Conservation (phyloP, 345 rosid genomes). For the Odontarrhena argentea region DNA sequence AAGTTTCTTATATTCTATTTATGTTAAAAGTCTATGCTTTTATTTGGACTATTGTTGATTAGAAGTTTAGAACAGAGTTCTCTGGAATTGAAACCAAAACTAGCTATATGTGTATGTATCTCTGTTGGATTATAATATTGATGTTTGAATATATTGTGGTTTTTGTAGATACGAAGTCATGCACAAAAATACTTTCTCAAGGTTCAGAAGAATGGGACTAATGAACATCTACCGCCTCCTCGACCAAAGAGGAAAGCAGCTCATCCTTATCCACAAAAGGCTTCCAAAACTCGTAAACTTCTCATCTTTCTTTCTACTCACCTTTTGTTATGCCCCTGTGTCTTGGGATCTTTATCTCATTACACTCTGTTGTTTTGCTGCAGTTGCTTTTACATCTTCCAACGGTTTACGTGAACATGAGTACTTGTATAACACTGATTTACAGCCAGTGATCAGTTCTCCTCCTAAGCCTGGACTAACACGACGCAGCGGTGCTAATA, state of each 20-base stretch:
- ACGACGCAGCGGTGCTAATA: background rate
- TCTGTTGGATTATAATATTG: constrained; percentile 19
- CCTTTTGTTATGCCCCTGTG: background rate
- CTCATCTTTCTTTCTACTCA: background rate
- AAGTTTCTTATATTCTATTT: too few relatives aligned
- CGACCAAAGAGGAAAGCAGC: constrained; percentile 88
- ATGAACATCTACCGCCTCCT: constrained; percentile 89
- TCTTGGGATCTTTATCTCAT: constrained; percentile 10
- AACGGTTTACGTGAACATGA: constrained; percentile 47
- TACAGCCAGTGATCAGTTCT: background rate
- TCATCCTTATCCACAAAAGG: constrained; percentile 91
- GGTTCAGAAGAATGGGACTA: constrained; percentile 81
- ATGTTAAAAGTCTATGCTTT: too few relatives aligned
- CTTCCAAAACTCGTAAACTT: constrained; percentile 58
- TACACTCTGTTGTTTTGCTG: background rate
- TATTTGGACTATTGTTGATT: too few relatives aligned
- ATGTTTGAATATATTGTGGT: constrained; percentile 7
- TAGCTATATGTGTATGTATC: background rate
- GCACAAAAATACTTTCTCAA: constrained; percentile 87
- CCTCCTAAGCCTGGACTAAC: background rate
- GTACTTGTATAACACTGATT: constrained; percentile 6
- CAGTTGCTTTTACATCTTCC: constrained; percentile 54
- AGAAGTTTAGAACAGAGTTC: too few relatives aligned
- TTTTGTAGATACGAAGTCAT: constrained; percentile 82
- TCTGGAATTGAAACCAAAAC: too few relatives aligned